Percentiles rank a stretch among this genome's conserved stretches.
Evolutionary conservation across 2,329 filamentous ascomycete genomes (phyloP).

Genomic region (Diaporthe humulicola): DNA sequence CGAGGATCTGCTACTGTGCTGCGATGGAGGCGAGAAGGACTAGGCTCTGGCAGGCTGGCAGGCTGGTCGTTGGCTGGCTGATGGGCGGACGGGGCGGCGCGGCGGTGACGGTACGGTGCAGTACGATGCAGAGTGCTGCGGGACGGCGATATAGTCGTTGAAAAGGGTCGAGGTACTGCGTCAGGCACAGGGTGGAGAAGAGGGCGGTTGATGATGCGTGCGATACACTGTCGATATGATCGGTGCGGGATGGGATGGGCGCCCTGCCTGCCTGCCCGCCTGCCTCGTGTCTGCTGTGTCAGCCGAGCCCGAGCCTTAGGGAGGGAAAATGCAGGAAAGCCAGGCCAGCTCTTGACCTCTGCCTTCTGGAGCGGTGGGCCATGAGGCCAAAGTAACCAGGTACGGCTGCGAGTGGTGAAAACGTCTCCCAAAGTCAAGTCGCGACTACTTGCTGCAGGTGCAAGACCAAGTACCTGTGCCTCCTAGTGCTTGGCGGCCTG

Average conservation of each 20-base stretch:
- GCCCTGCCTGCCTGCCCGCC: background rate
- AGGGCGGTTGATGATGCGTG: conserved; percentile 17
- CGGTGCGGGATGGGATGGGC: background rate
- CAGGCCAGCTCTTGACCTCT: conserved; percentile 8
- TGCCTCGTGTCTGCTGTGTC: conserved; percentile 28
- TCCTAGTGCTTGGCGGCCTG: background rate
- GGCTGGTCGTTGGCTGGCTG: conserved; percentile 5
- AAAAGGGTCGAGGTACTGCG: conserved; percentile 2
- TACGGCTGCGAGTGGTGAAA: background rate
- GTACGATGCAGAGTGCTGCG: background rate
- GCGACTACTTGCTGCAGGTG: conserved; percentile 7
- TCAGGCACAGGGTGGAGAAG: conserved; percentile 16
- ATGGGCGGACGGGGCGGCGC: background rate
- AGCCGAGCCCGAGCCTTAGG: background rate
- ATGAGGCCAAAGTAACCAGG: background rate
- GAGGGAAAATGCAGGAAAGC: background rate
- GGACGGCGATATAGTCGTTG: conserved; percentile 3
- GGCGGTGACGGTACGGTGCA: background rate
- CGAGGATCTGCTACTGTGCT: conserved; percentile 17
- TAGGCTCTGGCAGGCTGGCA: conserved; percentile 2
- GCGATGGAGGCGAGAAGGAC: background rate
- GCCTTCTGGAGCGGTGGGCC: conserved; percentile 1
- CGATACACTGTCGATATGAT: background rate
- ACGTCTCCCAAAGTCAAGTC: background rate
- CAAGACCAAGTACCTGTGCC: background rate